A percentile compares a stretch with the other conserved stretches of the same genome.
Conservation (phyloP, 257 asterid genomes). For the Ajuga chamaepitys region DNA sequence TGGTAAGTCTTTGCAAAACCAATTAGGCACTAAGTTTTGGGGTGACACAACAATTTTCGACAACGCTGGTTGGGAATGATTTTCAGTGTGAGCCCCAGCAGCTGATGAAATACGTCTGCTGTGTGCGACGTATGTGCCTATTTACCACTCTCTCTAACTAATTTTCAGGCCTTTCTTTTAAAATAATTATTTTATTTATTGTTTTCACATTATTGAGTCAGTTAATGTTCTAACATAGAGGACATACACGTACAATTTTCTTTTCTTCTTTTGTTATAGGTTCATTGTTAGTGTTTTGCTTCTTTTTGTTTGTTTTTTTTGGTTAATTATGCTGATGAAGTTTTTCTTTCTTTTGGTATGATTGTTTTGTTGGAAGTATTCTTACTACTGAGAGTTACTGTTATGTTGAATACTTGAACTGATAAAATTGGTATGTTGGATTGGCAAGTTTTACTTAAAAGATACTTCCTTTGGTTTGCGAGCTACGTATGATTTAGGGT, state of each 20-base stretch:
- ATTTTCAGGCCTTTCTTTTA: background rate
- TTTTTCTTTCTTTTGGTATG: no score
- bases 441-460: no score
- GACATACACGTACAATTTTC: background rate
- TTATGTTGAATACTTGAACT: no score
- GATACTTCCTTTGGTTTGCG: no score
- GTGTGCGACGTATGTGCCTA: background rate
- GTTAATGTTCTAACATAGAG: conserved; percentile 14
- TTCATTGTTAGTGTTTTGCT: no score
- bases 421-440: no score
- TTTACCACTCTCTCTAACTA: background rate
- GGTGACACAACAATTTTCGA: conserved; percentile 17
- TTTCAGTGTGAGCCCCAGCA: conserved; percentile 26
- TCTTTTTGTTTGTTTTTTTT: no score
- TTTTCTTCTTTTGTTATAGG: background rate
- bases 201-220: conserved; percentile 1
- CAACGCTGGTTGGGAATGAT: conserved; percentile 24
- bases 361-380: no score
- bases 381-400: no score
- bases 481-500: no score
- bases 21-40: conserved; percentile 2
- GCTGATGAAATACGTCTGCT: conserved; percentile 9
- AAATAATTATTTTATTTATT: background rate
- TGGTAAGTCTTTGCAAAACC: background rate
- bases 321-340: no score